Evolutionary conservation across 2,329 filamentous ascomycete genomes (phyloP).

Genomic region (Aspergillus aculeatus): DNA sequence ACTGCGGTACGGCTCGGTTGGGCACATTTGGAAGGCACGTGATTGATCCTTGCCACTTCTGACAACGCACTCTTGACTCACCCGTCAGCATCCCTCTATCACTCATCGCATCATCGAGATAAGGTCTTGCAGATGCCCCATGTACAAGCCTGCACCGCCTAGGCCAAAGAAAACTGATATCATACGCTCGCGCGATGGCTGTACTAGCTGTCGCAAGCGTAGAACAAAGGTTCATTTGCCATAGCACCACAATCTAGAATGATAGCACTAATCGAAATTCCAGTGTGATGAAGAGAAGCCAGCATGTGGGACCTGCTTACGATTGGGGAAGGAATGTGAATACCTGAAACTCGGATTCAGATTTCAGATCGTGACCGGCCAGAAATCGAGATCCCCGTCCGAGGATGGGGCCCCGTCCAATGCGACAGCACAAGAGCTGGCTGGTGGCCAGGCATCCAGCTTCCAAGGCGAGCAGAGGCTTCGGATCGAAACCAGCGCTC

Average conservation of each 20-base stretch:
- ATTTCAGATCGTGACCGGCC: constrained; percentile 10
- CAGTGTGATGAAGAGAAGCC: constrained; percentile 27
- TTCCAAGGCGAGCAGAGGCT: background rate
- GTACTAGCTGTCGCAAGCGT: constrained; percentile 19
- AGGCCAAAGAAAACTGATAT: constrained; percentile 22
- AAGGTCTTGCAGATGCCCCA: background rate
- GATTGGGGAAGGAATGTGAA: constrained; percentile 21
- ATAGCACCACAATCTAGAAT: background rate
- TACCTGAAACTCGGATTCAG: constrained; percentile 11
- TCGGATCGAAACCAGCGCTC: background rate
- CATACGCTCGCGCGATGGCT: constrained; percentile 21
- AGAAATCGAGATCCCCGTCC: background rate
- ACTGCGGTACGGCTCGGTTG: no score
- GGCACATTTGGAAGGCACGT: no score
- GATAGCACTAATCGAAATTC: background rate
- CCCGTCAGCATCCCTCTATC: no score
- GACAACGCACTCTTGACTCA: no score
- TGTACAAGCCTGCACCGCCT: constrained; percentile 20
- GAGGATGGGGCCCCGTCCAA: background rate
- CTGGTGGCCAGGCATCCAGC: background rate
- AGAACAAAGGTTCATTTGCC: constrained; percentile 16
- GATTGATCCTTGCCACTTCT: no score
- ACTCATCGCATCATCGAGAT: no score
- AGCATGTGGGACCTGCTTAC: constrained; percentile 24
- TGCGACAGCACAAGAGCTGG: background rate